Conservation (phyloP, 1,284 basidiomycete genomes). For the Boletus semigastroideus region DNA sequence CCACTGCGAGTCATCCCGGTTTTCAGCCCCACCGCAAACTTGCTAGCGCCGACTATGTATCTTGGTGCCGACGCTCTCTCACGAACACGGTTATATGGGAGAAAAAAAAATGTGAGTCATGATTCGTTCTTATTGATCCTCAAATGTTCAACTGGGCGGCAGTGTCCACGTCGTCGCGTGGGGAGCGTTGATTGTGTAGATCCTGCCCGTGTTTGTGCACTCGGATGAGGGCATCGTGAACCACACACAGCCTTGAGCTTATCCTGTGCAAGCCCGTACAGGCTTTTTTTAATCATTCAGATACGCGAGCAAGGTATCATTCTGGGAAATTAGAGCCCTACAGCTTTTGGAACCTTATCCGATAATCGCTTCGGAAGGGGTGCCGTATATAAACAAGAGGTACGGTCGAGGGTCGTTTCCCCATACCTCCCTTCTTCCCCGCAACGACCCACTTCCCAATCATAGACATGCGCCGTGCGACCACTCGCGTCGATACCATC, state of each 20-base stretch:
- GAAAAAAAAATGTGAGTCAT: no score
- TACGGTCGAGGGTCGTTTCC: not conserved
- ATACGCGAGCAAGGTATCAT: not conserved
- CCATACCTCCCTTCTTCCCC: not conserved
- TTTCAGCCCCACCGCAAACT: no score
- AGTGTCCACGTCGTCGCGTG: not conserved
- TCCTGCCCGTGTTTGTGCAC: not conserved
- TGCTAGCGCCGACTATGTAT: no score
- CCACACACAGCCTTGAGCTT: conserved; percentile 7
- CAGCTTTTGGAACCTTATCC: no score
- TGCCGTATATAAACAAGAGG: conserved; percentile 6
- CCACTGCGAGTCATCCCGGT: no score
- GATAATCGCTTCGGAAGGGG: not conserved
- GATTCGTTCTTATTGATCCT: no score
- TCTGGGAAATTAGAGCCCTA: not conserved
- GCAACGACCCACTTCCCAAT: not conserved
- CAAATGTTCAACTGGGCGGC: not conserved
- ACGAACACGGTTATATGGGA: no score
- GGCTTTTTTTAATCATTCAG: not conserved
- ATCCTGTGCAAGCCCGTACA: not conserved
- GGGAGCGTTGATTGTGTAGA: not conserved
- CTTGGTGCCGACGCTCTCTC: no score
- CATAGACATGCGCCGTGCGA: conserved; percentile 5
- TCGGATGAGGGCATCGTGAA: not conserved
- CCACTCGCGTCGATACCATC: not conserved